These are phyloP conservation scores for Quercus cerris DNA, from an alignment of 306 rosid species.

Conservation along the genomic window DNA sequence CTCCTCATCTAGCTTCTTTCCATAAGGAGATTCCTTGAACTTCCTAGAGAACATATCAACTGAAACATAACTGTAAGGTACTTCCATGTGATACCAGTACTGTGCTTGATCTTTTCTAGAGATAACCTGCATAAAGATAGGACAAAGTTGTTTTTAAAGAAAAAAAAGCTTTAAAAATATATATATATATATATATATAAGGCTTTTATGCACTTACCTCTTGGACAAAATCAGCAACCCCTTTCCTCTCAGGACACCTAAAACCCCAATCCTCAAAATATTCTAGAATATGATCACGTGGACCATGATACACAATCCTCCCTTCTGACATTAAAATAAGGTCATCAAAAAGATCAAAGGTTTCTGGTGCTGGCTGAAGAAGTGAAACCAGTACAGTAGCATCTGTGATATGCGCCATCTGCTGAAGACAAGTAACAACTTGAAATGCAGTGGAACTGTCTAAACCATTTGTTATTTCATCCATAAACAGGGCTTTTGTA, in stretches of 20 bases:
- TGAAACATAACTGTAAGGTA: conserved; percentile 22
- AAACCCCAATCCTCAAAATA: conserved; percentile 47
- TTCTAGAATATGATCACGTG: conserved; percentile 29
- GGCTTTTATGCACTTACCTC: background rate
- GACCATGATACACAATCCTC: conserved; percentile 49
- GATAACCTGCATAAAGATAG: background rate
- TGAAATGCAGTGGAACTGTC: conserved; percentile 9
- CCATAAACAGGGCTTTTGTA: conserved; percentile 18
- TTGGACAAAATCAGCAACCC: conserved; percentile 22
- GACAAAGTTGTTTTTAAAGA: too few relatives aligned
- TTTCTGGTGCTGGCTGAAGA: conserved; percentile 53
- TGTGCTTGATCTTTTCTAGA: conserved; percentile 41
- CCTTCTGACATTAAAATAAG: conserved; percentile 41
- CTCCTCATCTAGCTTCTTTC: conserved; percentile 30
- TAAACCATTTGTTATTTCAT: conserved; percentile 1
- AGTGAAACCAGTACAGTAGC: conserved; percentile 39
- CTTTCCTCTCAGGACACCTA: conserved; percentile 47
- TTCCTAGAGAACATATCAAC: conserved; percentile 23
- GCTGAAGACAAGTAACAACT: background rate
- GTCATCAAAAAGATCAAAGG: conserved; percentile 50
- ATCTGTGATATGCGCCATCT: background rate
- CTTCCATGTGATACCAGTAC: conserved; percentile 28
- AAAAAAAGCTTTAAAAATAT: too few relatives aligned
- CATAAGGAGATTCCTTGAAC: conserved; percentile 31
- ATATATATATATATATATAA: too few relatives aligned